Evolutionary conservation across 1,284 basidiomycete species (phyloP), one percentile per base, ranked within the genome.

Genomic region (Phellinidium pouzarii): DNA sequence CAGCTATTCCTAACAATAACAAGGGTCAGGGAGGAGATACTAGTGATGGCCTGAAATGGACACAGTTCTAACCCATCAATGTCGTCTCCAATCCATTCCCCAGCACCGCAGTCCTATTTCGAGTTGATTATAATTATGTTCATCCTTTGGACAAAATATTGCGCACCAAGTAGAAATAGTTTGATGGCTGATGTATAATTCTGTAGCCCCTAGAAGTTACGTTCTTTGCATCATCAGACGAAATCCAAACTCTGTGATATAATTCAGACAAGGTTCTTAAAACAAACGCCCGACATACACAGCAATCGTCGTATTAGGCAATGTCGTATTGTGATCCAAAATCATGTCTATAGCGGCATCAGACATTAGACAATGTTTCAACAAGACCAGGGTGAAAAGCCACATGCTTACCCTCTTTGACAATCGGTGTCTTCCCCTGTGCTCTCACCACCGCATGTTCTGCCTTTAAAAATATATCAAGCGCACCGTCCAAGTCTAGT

Each of bases 161-260:
- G 61, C 54, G 69, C 67, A 58, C 71, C 14, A 85, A 71, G 64
- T 85, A 84, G 64, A 83, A 79, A 64, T 74, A 79, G 59, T 79
- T 71, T 12, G 72, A 74, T 1, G 80, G 68, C 2, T 78, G 74
- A 55, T 80, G 77, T 42, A 84, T 66, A 31, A 81, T 64, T 34
- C 70, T 67, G 64, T 70, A 75, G 3, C 79, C 77, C 54, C 73
- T 70, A 38, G 75, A 60, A 0, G 73, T 71, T 3, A 83, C 76
- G 40, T 61, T 55, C 3, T 57, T 57, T 1, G 71, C 71, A 50
- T 73, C 68, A 8, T 61, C 60, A 3, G 68, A 65, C n/a, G 66
- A 65, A 22, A 71, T 69, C 78, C 78, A 80, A 70, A 71, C 73
- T 71, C 22, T 51, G 25, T 25, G 8, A 19, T 23, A 45, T 25